Evolutionary conservation across 2,329 filamentous ascomycete genomes (phyloP).

Genomic region (Acephala macrosclerotiorum): DNA sequence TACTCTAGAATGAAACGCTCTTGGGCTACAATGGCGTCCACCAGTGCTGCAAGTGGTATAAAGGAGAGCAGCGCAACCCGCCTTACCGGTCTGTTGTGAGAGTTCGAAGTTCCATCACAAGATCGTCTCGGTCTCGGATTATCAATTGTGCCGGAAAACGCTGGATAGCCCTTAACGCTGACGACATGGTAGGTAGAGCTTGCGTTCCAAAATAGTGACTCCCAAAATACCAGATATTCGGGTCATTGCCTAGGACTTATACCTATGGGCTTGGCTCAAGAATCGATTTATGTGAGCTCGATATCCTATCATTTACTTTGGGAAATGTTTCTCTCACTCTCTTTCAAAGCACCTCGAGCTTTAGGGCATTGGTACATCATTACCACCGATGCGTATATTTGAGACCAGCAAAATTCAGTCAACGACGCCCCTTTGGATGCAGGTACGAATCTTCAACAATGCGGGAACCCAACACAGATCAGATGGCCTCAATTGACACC

Average conservation of each 20-base stretch:
- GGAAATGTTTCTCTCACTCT: too few species aligned
- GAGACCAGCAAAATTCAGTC: background rate
- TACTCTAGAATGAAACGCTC: background rate
- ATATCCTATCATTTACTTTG: too few species aligned
- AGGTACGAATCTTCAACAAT: conserved; percentile 8
- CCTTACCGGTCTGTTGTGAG: background rate
- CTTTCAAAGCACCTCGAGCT: too few species aligned
- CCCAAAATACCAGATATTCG: too few species aligned
- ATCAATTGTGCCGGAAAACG: too few species aligned
- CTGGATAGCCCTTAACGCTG: too few species aligned
- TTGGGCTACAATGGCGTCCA: background rate
- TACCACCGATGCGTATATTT: background rate
- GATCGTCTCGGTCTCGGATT: background rate
- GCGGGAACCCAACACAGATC: background rate
- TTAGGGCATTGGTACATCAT: background rate
- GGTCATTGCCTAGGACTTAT: too few species aligned
- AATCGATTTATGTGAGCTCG: too few species aligned
- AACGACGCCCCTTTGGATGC: conserved; percentile 1
- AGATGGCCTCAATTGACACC: background rate
- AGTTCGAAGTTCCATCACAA: background rate
- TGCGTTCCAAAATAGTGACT: too few species aligned
- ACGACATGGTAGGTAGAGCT: too few species aligned
- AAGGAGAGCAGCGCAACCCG: background rate
- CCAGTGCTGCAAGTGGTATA: background rate
- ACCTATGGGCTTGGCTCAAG: too few species aligned